Percentiles rank a stretch among this genome's conserved stretches.
Conservation (phyloP, 306 rosid genomes). For the Rosa lucieae region DNA sequence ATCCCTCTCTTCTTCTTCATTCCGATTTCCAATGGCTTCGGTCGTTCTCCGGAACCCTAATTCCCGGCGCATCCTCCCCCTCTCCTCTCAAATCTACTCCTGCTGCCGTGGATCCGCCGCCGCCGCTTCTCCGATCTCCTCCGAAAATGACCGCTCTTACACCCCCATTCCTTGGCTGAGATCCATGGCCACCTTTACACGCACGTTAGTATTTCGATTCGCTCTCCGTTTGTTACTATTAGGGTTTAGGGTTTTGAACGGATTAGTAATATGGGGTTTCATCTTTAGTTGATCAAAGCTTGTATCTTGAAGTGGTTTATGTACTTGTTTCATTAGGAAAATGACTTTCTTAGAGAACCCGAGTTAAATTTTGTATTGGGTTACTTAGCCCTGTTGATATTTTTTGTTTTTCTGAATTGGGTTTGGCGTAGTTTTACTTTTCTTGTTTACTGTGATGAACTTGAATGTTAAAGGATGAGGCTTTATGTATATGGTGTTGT, state of each 20-base stretch:
- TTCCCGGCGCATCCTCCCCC: conserved; percentile 54
- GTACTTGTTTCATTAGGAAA: neutral
- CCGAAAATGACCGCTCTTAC: conserved; percentile 43
- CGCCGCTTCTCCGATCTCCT: conserved; percentile 38
- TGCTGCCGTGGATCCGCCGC: conserved; percentile 45
- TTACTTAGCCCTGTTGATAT: neutral
- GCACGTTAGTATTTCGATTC: conserved; percentile 49
- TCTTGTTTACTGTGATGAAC: neutral
- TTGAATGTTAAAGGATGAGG: neutral
- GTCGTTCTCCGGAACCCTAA: conserved; percentile 54
- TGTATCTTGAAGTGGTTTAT: neutral
- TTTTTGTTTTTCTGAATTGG: neutral
- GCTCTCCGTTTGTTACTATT: neutral
- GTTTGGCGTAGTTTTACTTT: neutral
- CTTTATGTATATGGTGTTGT: conserved; percentile 8
- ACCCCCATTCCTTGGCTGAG: conserved; percentile 57
- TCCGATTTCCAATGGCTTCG: conserved; percentile 56
- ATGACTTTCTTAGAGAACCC: neutral
- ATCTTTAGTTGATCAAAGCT: neutral
- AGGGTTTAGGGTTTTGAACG: neutral
- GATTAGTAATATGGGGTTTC: neutral
- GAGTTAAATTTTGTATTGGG: neutral
- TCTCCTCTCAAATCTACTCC: conserved; percentile 57
- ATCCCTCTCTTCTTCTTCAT: conserved; percentile 12
- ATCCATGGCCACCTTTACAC: conserved; percentile 87